Conservation (phyloP, 1,284 basidiomycete species). For the Agroathelia rolfsii region DNA sequence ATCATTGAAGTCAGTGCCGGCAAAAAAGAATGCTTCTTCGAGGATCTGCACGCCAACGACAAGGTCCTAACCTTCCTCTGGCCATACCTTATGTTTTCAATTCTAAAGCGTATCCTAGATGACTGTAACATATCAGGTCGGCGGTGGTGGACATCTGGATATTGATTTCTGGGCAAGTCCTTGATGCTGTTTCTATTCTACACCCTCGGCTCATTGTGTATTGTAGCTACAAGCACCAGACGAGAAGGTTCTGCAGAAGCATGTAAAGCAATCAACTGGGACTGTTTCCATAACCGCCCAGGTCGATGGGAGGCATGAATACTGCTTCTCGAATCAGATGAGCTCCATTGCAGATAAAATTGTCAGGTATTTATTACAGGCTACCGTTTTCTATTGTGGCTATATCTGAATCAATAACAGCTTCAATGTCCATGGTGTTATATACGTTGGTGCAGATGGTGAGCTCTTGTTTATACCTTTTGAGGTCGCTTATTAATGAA, state of each 20-base stretch:
- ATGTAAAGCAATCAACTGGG: constrained; percentile 83
- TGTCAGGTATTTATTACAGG: constrained; percentile 57
- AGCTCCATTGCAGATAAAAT: constrained; percentile 91
- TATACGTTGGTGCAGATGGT: constrained; percentile 86
- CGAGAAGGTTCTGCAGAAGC: constrained; percentile 60
- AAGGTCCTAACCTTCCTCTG: constrained; percentile 43
- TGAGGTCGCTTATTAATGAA: constrained; percentile 16
- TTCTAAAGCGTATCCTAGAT: constrained; percentile 47
- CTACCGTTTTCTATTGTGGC: constrained; percentile 3
- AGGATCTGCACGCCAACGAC: constrained; percentile 92
- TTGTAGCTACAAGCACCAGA: constrained; percentile 73
- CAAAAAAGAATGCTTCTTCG: constrained; percentile 95
- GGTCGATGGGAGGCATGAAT: constrained; percentile 82
- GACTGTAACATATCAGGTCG: constrained; percentile 99
- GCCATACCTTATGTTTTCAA: constrained; percentile 2
- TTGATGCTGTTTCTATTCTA: constrained; percentile 1
- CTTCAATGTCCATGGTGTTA: constrained; percentile 98
- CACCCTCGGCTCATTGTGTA: neutral
- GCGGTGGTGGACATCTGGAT: constrained; percentile 91
- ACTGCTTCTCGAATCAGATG: constrained; percentile 99
- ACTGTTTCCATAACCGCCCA: constrained; percentile 82
- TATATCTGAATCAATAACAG: constrained; percentile 30
- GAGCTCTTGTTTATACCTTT: constrained; percentile 14
- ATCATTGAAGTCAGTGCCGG: constrained; percentile 68
- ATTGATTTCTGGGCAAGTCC: constrained; percentile 86